phyloP scores from a whole-genome alignment of 139 green algal genomes.

The Chlamydomonas schloesseri region DNA sequence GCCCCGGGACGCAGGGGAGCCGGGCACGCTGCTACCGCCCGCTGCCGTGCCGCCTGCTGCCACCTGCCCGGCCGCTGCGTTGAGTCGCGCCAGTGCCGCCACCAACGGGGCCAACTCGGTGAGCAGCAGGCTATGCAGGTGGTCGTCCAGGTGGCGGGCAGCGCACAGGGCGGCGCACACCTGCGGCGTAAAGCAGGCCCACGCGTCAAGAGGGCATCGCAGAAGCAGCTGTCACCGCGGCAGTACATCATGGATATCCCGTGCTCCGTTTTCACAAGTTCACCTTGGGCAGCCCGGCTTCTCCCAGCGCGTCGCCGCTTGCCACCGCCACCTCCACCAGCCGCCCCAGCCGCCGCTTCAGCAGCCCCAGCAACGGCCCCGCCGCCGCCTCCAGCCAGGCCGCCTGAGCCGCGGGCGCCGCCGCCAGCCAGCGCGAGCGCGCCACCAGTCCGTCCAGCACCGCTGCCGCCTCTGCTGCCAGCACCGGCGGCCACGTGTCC shows the following conservation, averaged over 20 bases:
- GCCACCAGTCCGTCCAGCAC: slow-evolving; percentile 20
- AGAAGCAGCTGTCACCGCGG: too few species aligned
- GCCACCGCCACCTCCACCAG: slow-evolving; percentile 17
- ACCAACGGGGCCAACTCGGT: slow-evolving; percentile 28
- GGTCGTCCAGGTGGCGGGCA: slow-evolving; percentile 11
- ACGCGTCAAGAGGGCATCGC: not conserved
- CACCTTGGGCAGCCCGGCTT: slow-evolving; percentile 28
- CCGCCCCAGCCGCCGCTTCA: slow-evolving; percentile 23
- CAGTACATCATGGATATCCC: too few species aligned
- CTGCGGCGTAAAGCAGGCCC: not conserved
- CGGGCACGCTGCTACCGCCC: not conserved
- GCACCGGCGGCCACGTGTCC: slow-evolving; percentile 15
- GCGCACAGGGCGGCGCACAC: slow-evolving; percentile 33
- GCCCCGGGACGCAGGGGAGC: not conserved
- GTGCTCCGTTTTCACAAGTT: too few species aligned
- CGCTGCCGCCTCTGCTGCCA: not conserved
- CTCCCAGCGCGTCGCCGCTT: not conserved
- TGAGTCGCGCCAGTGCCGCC: not conserved
- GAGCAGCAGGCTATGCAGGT: slow-evolving; percentile 20
- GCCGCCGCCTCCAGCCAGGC: slow-evolving; percentile 1
- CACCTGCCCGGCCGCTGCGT: not conserved
- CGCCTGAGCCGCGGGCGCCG: not conserved
- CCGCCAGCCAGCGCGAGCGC: slow-evolving; percentile 13
- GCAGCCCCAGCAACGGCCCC: slow-evolving; percentile 9
- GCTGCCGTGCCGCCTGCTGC: not conserved